Base-by-base conservation (phyloP, 2,329 filamentous ascomycete genomes). In the Dissoconium aciculare region DNA sequence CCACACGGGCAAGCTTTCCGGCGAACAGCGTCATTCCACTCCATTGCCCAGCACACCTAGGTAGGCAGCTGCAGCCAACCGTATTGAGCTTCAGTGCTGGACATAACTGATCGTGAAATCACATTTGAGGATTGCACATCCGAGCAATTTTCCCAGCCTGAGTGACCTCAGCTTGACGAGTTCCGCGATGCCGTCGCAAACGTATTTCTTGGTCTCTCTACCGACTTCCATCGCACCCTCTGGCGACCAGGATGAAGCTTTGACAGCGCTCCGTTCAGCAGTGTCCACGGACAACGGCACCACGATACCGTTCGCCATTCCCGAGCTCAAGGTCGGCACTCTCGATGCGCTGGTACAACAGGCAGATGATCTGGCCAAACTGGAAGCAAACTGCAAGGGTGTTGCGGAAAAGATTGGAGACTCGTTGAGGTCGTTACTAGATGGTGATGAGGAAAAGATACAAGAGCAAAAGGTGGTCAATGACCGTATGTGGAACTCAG, bases 321-420 rank as follows among this genome's bases (percentile, higher is more conserved):
- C 89, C 12, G 78, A 84, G 42, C 94, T 98, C 69, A 98, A 95
- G 65, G 92, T 98, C 55, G 89, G 89, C 35, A 94, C 89, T 0
- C 69, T 98, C 21, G 89, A 98, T 60, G 83, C 80, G 23, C 67
- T 98, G 35, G 84, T 98, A 26, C 82, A 93, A 60, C 87, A 98
- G 58, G 89, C 89, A 34, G 89, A 98, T 52, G 89, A 95, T 51
- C 66, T 98, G 32, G 69, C 76, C 36, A 95, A 94, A 71, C 74
- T 95, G 30, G 82, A 91, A 44, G 57, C 67, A 19, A 68, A 71
- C 19, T 93, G 84, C 55, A 73, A 85, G 57, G 71, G 67, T 31
- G 82, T 94, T 5, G 85, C 92, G 23, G 68, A 67, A 45, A 95
- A 94, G 62, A 81, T 95, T 21, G 75, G 74, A 43, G 84, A 94